Evolutionary conservation across 345 rosid species (phyloP).

Genomic region (Crucihimalaya himalaica): DNA sequence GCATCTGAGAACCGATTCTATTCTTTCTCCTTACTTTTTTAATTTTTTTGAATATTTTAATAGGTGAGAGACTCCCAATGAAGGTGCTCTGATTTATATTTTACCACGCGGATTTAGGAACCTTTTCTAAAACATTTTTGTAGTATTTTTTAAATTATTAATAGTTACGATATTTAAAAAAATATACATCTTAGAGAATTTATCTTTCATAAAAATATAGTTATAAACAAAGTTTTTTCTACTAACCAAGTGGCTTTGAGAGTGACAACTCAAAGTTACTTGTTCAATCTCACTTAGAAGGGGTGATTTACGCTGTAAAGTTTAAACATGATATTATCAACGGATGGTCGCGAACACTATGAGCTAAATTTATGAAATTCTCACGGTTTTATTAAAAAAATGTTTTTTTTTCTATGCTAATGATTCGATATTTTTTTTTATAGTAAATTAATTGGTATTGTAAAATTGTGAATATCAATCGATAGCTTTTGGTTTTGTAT

Average conservation of each 20-base stretch:
- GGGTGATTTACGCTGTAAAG: too few species aligned
- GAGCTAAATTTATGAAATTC: too few species aligned
- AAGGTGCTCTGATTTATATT: neutral
- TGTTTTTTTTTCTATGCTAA: neutral
- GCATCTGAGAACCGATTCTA: too few species aligned
- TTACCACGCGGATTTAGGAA: neutral
- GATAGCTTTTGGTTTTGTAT: neutral
- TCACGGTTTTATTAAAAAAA: too few species aligned
- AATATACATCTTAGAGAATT: neutral
- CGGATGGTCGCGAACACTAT: too few species aligned
- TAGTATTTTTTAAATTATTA: neutral
- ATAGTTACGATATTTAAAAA: neutral
- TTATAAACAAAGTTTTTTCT: neutral
- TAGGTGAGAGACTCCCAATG: too few species aligned
- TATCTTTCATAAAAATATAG: neutral
- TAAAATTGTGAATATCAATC: neutral
- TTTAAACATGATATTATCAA: too few species aligned
- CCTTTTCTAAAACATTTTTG: neutral
- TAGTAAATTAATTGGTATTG: neutral
- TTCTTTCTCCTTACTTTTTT: too few species aligned
- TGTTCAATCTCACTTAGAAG: too few species aligned
- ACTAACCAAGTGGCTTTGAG: too few species aligned
- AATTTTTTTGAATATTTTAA: too few species aligned
- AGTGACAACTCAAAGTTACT: too few species aligned
- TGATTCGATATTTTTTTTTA: neutral